Base-by-base conservation (phyloP, 371 early-diverging fungal species). In the Lichtheimia corymbifera region DNA sequence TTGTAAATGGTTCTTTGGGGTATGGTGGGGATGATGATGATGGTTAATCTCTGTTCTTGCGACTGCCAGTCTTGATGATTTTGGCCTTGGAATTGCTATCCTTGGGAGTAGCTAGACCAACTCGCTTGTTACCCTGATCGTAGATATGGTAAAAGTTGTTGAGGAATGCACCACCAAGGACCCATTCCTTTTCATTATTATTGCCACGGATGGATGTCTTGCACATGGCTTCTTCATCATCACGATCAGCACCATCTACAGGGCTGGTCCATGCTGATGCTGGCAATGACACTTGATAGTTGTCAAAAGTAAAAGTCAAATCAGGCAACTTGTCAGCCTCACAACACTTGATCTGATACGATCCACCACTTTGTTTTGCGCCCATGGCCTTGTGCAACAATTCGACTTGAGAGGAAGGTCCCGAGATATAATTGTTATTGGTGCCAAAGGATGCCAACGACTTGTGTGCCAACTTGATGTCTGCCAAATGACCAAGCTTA, bases 111-210 rank as follows among this genome's bases (percentile, higher is more conserved):
- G 76, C 79, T 24, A 79, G 62, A 47, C 80, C 80, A 35, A 73
- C 53, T 45, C 72, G 74, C 22, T 52, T 58, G 28, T 73, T 70
- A 20, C 70, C n/a, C 12, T 61, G 53, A 65, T 74, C 74, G 41
- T 70, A 77, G 18, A 77, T 70, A 47, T 74, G 74, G 47, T 77
- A 77, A 58, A 78, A 78, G 59, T 67, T 71, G 52, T 79, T 72
- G 28, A 74, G 57, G 61, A 79, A 79, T 6, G 76, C 62, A 43
- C 70, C 70, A n/a, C 80, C 80, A 47, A 79, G 68, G 40, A 56
- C 59, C 80, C 80, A 79, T 35, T 73, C 56, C 58, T 68, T 75
- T 2, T 70, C 72, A n/a, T 64, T 56, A 2, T 45, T 44, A 30
- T 70, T 68, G 28, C 64, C 63, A 44, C 59, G 60, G 41, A 79